Percentiles rank a stretch among this genome's conserved stretches.
Evolutionary conservation across 2,329 filamentous ascomycete genomes (phyloP).

Genomic region (Colletotrichum sp.): DNA sequence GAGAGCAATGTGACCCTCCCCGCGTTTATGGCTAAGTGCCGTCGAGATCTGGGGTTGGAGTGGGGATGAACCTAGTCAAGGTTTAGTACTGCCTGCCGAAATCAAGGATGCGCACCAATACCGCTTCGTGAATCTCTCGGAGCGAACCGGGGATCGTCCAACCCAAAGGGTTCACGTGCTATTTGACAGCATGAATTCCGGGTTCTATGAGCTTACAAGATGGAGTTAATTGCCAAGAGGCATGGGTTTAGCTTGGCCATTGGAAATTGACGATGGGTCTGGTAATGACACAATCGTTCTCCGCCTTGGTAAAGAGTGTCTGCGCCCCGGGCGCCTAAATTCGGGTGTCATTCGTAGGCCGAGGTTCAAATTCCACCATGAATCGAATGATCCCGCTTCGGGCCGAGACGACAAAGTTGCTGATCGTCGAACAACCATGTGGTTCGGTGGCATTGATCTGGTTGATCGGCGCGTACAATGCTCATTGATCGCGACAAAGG

Average conservation of each 20-base stretch:
- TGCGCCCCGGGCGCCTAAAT: not conserved
- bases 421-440: not conserved
- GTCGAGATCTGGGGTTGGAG: slow-evolving; percentile 17
- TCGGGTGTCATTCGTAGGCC: not conserved
- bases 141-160: not conserved
- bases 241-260: not conserved
- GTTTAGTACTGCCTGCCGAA: not conserved
- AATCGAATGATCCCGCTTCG: not conserved
- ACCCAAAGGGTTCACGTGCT: not conserved
- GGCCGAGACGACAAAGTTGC: not conserved
- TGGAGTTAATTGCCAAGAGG: too few relatives aligned
- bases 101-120: slow-evolving; percentile 14
- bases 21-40: not conserved
- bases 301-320: not conserved
- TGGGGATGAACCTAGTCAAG: not conserved
- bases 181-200: not conserved
- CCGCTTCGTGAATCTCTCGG: not conserved
- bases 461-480: not conserved
- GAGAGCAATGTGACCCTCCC: slow-evolving; percentile 7
- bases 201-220: not conserved
- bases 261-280: not conserved
- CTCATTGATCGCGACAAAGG: not conserved
- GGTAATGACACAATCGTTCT: not conserved
- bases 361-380: not conserved
- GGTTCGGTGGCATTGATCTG: not conserved